These are phyloP conservation scores for Clathrospora elynae DNA, from an alignment of 2,329 filamentous ascomycete genomes.

Conservation along the genomic window DNA sequence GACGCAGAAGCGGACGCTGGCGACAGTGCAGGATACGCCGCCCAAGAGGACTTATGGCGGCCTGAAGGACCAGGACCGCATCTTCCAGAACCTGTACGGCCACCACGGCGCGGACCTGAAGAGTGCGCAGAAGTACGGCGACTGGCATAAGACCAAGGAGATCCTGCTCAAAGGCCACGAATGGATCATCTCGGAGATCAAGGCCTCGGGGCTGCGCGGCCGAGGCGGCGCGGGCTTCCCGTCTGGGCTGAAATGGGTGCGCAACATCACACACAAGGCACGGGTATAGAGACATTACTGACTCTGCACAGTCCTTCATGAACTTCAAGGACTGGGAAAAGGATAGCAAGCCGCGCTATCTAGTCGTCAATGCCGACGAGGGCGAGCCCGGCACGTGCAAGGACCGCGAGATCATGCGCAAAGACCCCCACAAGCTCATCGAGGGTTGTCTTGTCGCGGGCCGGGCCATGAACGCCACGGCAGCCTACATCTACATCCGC, in stretches of 20 bases:
- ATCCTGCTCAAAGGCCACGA: conserved; percentile 96
- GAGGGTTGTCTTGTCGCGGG: conserved; percentile 96
- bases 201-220: conserved; percentile 92
- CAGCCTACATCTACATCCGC: conserved; percentile 99
- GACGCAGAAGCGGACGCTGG: conserved; percentile 70
- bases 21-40: conserved; percentile 58
- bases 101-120: conserved; percentile 90
- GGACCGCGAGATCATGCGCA: conserved; percentile 99
- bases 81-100: conserved; percentile 98
- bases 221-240: conserved; percentile 98
- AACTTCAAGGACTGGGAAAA: conserved; percentile 99
- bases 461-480: conserved; percentile 97
- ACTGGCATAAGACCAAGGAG: conserved; percentile 99
- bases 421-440: conserved; percentile 98
- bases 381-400: conserved; percentile 99
- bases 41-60: conserved; percentile 77
- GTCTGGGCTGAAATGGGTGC: conserved; percentile 97
- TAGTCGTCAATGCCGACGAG: conserved; percentile 98
- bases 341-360: conserved; percentile 90
- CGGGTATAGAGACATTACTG: conserved; percentile 13
- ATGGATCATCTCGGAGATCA: conserved; percentile 98
- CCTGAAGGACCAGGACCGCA: conserved; percentile 93
- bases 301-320: conserved; percentile 83
- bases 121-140: conserved; percentile 95
- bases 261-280: conserved; percentile 13